Percentiles rank a stretch among this genome's conserved stretches.
phyloP scores from a whole-genome alignment of 305 asterid genomes.

The Fraxinus sp. region DNA sequence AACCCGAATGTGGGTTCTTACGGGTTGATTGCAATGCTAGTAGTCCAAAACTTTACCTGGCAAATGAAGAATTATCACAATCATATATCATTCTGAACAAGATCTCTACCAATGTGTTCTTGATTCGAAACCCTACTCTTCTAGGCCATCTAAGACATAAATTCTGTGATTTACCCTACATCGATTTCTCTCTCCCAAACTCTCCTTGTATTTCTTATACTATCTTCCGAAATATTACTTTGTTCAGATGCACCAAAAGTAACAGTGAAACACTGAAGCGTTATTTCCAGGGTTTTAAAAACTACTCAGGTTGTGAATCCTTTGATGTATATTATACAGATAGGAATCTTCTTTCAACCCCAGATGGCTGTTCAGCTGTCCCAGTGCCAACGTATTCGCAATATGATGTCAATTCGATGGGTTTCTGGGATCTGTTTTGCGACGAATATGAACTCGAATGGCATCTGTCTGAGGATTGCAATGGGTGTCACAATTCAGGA shows the following conservation, averaged over 20 bases:
- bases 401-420: background rate
- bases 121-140: background rate
- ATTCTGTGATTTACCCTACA: background rate
- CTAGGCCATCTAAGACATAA: background rate
- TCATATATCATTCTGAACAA: background rate
- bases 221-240: conserved; percentile 2
- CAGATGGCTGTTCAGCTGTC: conserved; percentile 1
- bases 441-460: conserved; percentile 26
- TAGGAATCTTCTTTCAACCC: background rate
- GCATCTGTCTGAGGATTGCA: conserved; percentile 20
- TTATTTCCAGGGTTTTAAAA: background rate
- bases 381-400: background rate
- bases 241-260: conserved; percentile 17
- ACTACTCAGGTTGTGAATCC: background rate
- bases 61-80: background rate
- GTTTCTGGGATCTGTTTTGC: conserved; percentile 18
- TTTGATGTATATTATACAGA: conserved; percentile 12
- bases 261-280: background rate
- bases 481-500: conserved; percentile 11
- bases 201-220: conserved; percentile 21
- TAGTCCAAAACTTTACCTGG: conserved; percentile 16
- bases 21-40: conserved; percentile 10
- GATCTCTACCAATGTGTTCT: background rate
- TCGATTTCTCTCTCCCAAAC: background rate
- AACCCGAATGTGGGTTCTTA: conserved; percentile 28